Base-by-base conservation (phyloP, 2,329 filamentous ascomycete species). In the Boeremia lycopersici region DNA sequence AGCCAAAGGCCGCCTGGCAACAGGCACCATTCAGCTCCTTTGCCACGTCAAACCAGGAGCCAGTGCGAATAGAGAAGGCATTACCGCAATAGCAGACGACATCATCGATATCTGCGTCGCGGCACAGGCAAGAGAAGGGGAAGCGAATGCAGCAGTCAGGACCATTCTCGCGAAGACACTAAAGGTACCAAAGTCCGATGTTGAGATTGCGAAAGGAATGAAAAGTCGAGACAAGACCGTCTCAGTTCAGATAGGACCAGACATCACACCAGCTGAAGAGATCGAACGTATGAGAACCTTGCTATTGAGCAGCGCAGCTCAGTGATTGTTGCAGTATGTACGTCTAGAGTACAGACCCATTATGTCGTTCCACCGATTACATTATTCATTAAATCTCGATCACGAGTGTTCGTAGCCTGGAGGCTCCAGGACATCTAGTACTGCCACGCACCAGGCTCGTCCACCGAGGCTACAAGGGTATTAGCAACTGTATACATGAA, bases 41-140 rank as follows among this genome's bases (percentile, higher is more conserved):
- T 89, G 89, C 69, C 85, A 83, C 61, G 83, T 91, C 52, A 89
- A 88, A 57, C 86, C 89, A 0, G 86, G 87, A 3, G 83, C 84
- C 11, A 85, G 79, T 68, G 84, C 83, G 26, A 78, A 78, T 23
- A 82, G 86, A 30, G 82, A 89, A 62, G 88, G 88, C 12, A 78
- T 91, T 39, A 68, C 77, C 2, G 77, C 79, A 0, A 73, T 91
- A 4, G 81, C 81, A 0, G 79, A 85, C 23, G 79, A 84, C 6
- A 76, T 76, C 2, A 80, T 91, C 41, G 83, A 89, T 56, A 71
- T 91, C 1, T 88, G 86, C 42, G 87, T 90, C 2, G 76, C 87
- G 0, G 87, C 86, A 0, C 86, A 82, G 59, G 81, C 88, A 10
- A 80, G 82, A 56, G 86, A 90, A 12, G 87, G 87, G 12, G 86